Conservation (phyloP, 768 basidiomycete species). For the Filobasidium wieringae region DNA sequence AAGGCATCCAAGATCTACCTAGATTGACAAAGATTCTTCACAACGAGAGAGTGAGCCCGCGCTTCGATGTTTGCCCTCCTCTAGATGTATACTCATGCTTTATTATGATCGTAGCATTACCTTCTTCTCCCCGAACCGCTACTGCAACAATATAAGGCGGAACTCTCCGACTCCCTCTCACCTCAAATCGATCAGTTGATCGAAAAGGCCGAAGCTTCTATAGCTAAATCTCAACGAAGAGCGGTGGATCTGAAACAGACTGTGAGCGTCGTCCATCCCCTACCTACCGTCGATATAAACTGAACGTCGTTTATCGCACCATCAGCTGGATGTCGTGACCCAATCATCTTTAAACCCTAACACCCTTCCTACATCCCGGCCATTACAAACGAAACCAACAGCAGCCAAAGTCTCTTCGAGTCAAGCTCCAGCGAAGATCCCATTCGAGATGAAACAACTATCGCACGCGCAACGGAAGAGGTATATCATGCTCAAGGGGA, state of each 20-base stretch:
- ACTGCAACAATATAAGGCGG: slow-evolving; percentile 27
- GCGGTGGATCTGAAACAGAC: slow-evolving; percentile 27
- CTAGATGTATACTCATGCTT: not conserved
- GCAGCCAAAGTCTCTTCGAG: not conserved
- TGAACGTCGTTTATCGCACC: not conserved
- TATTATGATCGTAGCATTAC: slow-evolving; percentile 22
- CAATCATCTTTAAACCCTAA: not conserved
- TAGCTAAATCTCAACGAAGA: slow-evolving; percentile 18
- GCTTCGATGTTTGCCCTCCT: not conserved
- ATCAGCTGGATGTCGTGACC: not conserved
- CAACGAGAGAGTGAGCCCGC: slow-evolving; percentile 30
- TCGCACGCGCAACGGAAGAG: slow-evolving; percentile 27
- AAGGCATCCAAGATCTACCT: slow-evolving; percentile 29
- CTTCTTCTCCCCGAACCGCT: slow-evolving; percentile 33
- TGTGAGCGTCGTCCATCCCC: slow-evolving; percentile 9
- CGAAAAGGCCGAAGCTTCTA: slow-evolving; percentile 19
- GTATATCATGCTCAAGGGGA: slow-evolving; percentile 29
- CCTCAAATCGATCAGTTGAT: slow-evolving; percentile 37
- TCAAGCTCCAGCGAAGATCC: not conserved
- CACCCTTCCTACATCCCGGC: not conserved
- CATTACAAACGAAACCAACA: not conserved
- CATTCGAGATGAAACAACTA: slow-evolving; percentile 23
- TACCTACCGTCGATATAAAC: not conserved
- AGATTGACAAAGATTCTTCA: slow-evolving; percentile 29
- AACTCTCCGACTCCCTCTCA: slow-evolving; percentile 24